Conservation (phyloP, 2,329 filamentous ascomycete species). For the Fusarium sp. region DNA sequence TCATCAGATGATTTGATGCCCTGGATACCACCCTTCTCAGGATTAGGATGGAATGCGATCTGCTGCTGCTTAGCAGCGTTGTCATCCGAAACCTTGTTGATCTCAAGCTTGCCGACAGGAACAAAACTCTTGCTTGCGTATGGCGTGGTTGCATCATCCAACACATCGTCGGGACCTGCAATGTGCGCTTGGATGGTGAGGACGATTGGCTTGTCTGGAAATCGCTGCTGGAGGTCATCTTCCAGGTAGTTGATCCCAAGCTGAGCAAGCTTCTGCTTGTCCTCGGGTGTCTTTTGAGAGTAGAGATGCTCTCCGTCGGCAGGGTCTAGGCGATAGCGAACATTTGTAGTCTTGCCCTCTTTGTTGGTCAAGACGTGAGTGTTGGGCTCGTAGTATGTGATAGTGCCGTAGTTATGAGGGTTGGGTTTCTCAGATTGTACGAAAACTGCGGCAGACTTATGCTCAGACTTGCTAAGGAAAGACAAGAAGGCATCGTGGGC, state of each 20-base stretch:
- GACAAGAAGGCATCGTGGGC: background rate
- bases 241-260: constrained; percentile 25
- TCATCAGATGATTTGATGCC: constrained; percentile 17
- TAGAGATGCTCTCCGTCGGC: constrained; percentile 24
- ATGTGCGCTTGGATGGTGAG: constrained; percentile 30
- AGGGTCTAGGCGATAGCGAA: constrained; percentile 24
- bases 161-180: constrained; percentile 4
- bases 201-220: constrained; percentile 29
- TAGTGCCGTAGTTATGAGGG: constrained; percentile 27
- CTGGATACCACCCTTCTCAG: constrained; percentile 20
- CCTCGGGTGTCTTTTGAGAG: background rate
- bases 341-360: constrained; percentile 14
- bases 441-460: constrained; percentile 8
- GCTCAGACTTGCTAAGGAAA: background rate
- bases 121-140: constrained; percentile 11
- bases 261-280: background rate
- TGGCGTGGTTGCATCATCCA: constrained; percentile 21
- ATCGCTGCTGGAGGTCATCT: constrained; percentile 16
- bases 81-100: constrained; percentile 25
- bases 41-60: constrained; percentile 18
- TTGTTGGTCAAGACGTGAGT: constrained; percentile 29
- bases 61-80: constrained; percentile 15
- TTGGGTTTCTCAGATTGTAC: constrained; percentile 28
- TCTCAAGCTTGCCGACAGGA: constrained; percentile 14
- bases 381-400: constrained; percentile 35